Evolutionary conservation across 495 filamentous ascomycete genomes (phyloP), one percentile per base, ranked within the genome.

Genomic region (Neurospora sp.): DNA sequence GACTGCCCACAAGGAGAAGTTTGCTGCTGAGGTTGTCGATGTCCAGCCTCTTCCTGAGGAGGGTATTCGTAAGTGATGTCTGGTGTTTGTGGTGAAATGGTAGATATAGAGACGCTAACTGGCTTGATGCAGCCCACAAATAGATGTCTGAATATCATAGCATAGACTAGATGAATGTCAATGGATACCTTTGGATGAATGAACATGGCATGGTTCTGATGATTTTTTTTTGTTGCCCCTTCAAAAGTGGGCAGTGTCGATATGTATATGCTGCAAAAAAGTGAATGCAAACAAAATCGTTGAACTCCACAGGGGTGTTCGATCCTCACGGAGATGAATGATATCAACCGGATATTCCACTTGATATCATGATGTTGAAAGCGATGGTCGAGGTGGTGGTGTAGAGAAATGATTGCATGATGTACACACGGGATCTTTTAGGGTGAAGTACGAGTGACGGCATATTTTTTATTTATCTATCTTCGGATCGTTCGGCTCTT

Each of bases 21-120:
- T 83, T 40, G 90, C 89, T 68, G 90, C 89, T 35, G 91, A 94
- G 81, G 83, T 90, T 71, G 90, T 85, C 48, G 88, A 85, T 45
- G 81, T 92, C 71, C 81, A 89, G 83, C 88, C 91, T 37, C 78
- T 86, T 75, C 85, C 89, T 20, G 90, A 87, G 77, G 90, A 93
- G 81, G 91, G 89, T 72, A 90, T 91, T 77, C 83, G 88, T 90
- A 84, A 87, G 87, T 88, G 22, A 45, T 40, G 0, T 20, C 40
- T 22, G 10, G 39, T 45, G 35, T 5, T 38, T 6, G 10, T 20
- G 31, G 38, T n/a, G 10, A 38, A 20, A 20, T 40, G 8, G n/a
- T 40, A 59, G 8, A 40, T 70, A 35, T 39, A 71, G 42, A 71
- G 35, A 37, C 44, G 17, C 45, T 68, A 9, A 65, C 70, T 59